phyloP scores from a whole-genome alignment of 2,329 filamentous ascomycete genomes.

The Blumeria graminis region DNA sequence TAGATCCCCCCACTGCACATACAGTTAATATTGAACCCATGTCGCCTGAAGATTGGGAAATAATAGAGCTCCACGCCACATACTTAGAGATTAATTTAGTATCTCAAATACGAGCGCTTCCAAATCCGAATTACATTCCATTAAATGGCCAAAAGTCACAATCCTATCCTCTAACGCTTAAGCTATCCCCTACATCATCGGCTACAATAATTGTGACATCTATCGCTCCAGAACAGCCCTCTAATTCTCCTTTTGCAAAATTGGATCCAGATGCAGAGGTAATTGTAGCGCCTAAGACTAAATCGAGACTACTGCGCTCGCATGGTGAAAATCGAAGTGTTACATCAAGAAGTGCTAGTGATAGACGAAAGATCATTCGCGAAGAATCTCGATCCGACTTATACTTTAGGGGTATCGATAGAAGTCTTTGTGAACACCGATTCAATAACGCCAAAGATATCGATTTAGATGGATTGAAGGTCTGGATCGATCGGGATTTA shows the following conservation, averaged over 20 bases:
- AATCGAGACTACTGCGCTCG: slow-evolving; percentile 40
- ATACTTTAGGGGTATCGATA: slow-evolving; percentile 62
- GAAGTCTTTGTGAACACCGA: slow-evolving; percentile 43
- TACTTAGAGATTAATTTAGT: slow-evolving; percentile 88
- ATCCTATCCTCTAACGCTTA: slow-evolving; percentile 65
- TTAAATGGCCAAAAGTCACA: slow-evolving; percentile 25
- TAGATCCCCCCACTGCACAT: slow-evolving; percentile 76
- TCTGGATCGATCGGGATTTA: slow-evolving; percentile 71
- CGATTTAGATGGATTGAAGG: slow-evolving; percentile 34
- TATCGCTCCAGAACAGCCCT: slow-evolving; percentile 47
- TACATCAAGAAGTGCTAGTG: slow-evolving; percentile 49
- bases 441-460: slow-evolving; percentile 38
- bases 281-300: slow-evolving; percentile 82
- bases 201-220: slow-evolving; percentile 75
- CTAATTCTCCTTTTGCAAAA: slow-evolving; percentile 60
- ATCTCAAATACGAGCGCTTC: slow-evolving; percentile 76
- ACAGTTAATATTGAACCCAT: slow-evolving; percentile 93
- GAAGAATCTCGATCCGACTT: slow-evolving; percentile 44
- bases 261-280: slow-evolving; percentile 88
- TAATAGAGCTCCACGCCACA: slow-evolving; percentile 88
- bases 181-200: slow-evolving; percentile 84
- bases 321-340: slow-evolving; percentile 61
- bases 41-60: slow-evolving; percentile 93
- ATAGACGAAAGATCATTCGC: slow-evolving; percentile 33
- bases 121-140: slow-evolving; percentile 49